Evolutionary conservation across 1,284 basidiomycete genomes (phyloP).

Genomic region (Leccinum cinnamomeum): DNA sequence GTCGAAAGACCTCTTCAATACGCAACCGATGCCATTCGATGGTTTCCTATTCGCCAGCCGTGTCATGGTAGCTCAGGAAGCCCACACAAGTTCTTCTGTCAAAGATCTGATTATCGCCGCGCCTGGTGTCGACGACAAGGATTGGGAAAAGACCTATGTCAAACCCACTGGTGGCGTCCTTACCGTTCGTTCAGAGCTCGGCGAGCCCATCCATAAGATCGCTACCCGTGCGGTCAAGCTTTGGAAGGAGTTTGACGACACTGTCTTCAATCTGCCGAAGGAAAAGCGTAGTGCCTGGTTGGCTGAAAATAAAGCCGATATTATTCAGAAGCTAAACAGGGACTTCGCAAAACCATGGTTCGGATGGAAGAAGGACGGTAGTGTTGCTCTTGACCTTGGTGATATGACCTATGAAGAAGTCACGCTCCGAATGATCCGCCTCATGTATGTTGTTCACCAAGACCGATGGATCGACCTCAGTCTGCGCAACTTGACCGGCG

Average conservation of each 20-base stretch:
- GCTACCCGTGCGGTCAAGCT: constrained; percentile 95
- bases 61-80: constrained; percentile 98
- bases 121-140: constrained; percentile 85
- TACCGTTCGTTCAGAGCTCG: constrained; percentile 96
- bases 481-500: constrained; percentile 93
- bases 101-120: constrained; percentile 97
- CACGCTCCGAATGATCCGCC: constrained; percentile 83
- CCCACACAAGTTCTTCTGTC: constrained; percentile 90
- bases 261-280: constrained; percentile 91
- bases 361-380: constrained; percentile 89
- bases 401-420: constrained; percentile 99
- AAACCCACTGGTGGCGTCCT: constrained; percentile 96
- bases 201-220: constrained; percentile 99
- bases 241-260: constrained; percentile 98
- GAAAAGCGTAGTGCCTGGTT: constrained; percentile 94
- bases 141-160: constrained; percentile 95
- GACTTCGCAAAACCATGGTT: constrained; percentile 99
- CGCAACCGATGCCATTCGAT: constrained; percentile 99
- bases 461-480: constrained; percentile 93
- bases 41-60: constrained; percentile 95
- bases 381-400: constrained; percentile 80
- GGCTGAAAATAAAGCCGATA: constrained; percentile 81
- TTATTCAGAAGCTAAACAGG: constrained; percentile 90
- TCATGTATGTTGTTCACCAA: constrained; percentile 94
- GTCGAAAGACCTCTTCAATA: constrained; percentile 78